Evolutionary conservation across 2,329 filamentous ascomycete species (phyloP).

Genomic region (Aspergillus sp.): DNA sequence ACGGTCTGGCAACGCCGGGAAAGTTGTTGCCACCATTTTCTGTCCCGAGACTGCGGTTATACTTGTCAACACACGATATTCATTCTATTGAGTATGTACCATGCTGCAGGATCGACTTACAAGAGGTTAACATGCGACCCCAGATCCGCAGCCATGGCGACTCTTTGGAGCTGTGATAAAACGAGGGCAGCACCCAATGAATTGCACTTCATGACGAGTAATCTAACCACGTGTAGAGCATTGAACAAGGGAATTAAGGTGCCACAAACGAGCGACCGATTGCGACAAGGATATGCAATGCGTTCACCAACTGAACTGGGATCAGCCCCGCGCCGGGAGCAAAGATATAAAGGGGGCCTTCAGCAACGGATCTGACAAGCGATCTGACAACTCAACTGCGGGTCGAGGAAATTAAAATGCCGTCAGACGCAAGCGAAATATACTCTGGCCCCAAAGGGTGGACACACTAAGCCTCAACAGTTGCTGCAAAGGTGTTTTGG

Average conservation of each 20-base stretch:
- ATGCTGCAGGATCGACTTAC: slow-evolving; percentile 17
- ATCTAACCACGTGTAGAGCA: not conserved
- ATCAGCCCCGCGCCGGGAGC: not conserved
- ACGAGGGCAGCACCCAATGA: slow-evolving; percentile 11
- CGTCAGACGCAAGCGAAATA: too few species aligned
- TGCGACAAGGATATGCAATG: not conserved
- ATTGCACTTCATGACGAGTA: slow-evolving; percentile 10
- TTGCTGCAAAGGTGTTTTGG: too few species aligned
- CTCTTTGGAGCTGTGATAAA: slow-evolving; percentile 15
- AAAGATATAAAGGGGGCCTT: not conserved
- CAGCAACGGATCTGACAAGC: not conserved
- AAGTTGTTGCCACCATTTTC: slow-evolving; percentile 44
- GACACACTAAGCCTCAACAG: too few species aligned
- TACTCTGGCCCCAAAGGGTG: too few species aligned
- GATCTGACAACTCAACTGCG: too few species aligned
- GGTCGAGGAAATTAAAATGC: too few species aligned
- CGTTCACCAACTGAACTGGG: not conserved
- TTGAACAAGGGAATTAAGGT: not conserved
- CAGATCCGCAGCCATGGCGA: slow-evolving; percentile 18
- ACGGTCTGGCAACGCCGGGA: slow-evolving; percentile 43
- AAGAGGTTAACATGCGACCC: slow-evolving; percentile 31
- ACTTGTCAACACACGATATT: not conserved
- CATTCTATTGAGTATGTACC: too few species aligned
- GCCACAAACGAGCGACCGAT: not conserved
- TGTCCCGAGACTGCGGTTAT: slow-evolving; percentile 26